Conservation (phyloP, 2,329 filamentous ascomycete species). For the Aspergillus caelatus region DNA sequence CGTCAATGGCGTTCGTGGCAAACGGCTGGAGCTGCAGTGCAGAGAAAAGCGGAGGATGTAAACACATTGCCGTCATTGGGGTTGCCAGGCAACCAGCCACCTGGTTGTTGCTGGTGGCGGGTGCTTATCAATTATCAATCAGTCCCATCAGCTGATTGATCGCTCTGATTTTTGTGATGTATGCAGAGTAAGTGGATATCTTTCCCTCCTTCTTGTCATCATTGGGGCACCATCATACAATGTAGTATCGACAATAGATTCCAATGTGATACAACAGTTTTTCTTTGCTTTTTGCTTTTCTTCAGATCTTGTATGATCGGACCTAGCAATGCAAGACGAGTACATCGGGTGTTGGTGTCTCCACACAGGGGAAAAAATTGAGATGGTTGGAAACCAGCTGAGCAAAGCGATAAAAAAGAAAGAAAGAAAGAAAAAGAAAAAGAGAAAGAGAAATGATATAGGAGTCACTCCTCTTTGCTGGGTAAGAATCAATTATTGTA, state of each 20-base stretch:
- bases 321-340: background rate
- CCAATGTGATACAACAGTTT: background rate
- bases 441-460: background rate
- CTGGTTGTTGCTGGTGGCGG: background rate
- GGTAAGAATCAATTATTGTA: background rate
- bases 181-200: background rate
- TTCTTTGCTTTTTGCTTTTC: background rate
- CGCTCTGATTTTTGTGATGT: conserved; percentile 1
- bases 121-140: background rate
- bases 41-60: conserved; percentile 29
- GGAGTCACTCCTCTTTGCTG: background rate
- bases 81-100: conserved; percentile 37
- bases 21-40: conserved; percentile 22
- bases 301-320: background rate
- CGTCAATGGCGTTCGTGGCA: conserved; percentile 20
- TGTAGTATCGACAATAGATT: background rate
- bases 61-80: conserved; percentile 33
- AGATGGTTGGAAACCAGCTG: background rate
- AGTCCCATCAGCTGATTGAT: background rate
- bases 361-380: background rate
- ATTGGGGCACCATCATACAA: background rate
- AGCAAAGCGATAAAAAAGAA: background rate
- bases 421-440: too few relatives aligned
- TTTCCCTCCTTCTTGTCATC: background rate
- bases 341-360: background rate